Evolutionary conservation across 192 early-diverging fungal genomes (phyloP).

Genomic region (Backusella mclennaniae): DNA sequence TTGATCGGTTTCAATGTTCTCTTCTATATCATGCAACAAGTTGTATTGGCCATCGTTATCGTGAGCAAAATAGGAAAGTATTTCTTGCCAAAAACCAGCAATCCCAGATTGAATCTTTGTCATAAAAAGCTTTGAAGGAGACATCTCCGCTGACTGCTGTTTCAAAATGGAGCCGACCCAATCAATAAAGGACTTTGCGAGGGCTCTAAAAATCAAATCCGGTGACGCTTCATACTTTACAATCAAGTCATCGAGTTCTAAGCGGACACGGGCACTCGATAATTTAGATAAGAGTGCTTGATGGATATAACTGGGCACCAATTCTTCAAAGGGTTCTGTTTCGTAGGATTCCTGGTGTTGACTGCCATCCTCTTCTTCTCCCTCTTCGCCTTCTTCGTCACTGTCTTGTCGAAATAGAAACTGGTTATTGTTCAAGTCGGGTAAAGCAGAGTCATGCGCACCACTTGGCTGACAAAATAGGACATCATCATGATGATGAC

Average conservation of each 20-base stretch:
- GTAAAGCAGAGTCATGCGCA: constrained; percentile 21
- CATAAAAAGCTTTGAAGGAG: constrained; percentile 12
- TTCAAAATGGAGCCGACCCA: constrained; percentile 27
- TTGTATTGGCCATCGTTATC: constrained; percentile 32
- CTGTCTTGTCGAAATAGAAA: background rate
- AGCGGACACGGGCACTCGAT: constrained; percentile 39
- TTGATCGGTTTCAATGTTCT: background rate
- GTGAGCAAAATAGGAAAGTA: constrained; percentile 37
- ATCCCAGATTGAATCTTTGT: constrained; percentile 32
- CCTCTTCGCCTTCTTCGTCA: constrained; percentile 27
- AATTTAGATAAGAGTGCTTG: constrained; percentile 39
- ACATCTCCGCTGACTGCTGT: background rate
- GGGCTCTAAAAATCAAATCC: constrained; percentile 24
- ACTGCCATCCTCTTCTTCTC: constrained; percentile 33
- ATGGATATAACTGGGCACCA: constrained; percentile 34
- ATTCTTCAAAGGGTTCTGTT: constrained; percentile 32
- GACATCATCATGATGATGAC: constrained; percentile 1
- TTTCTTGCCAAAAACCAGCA: constrained; percentile 38
- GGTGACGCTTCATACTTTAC: constrained; percentile 40
- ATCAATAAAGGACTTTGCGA: constrained; percentile 33
- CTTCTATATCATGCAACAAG: constrained; percentile 34
- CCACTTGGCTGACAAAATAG: background rate
- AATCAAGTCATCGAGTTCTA: constrained; percentile 47
- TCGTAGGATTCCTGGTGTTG: background rate
- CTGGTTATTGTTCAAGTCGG: constrained; percentile 1